Conservation (phyloP, 2,329 filamentous ascomycete species). For the Penicillium sp. region DNA sequence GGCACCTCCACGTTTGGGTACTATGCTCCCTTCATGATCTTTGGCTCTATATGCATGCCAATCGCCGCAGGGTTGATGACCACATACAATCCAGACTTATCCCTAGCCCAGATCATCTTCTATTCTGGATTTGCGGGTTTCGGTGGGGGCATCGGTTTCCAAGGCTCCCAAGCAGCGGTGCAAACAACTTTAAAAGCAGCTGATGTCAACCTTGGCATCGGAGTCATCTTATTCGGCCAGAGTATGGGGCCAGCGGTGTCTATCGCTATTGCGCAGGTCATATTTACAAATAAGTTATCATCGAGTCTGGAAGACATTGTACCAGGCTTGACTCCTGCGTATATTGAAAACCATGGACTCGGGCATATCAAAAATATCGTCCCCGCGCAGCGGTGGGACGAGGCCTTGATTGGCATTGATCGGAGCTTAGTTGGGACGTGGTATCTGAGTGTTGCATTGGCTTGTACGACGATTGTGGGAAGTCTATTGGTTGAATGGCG, state of each 20-base stretch:
- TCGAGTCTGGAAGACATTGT: slow-evolving; percentile 16
- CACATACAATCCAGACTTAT: slow-evolving; percentile 27
- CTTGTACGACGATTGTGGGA: slow-evolving; percentile 27
- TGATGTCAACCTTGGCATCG: slow-evolving; percentile 32
- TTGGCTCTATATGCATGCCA: slow-evolving; percentile 35
- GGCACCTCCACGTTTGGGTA: slow-evolving; percentile 32
- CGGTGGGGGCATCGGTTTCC: slow-evolving; percentile 35
- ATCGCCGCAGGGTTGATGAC: slow-evolving; percentile 39
- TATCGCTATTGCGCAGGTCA: slow-evolving; percentile 55
- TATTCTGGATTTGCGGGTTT: slow-evolving; percentile 34
- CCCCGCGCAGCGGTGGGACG: slow-evolving; percentile 6
- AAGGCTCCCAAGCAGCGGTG: slow-evolving; percentile 32
- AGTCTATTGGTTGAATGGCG: slow-evolving; percentile 31
- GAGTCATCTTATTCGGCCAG: slow-evolving; percentile 40
- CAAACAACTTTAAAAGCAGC: slow-evolving; percentile 30
- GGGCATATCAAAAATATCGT: slow-evolving; percentile 22
- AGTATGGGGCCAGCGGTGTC: slow-evolving; percentile 50
- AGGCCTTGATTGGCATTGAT: slow-evolving; percentile 26
- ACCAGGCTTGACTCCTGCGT: slow-evolving; percentile 15
- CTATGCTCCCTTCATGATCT: slow-evolving; percentile 40
- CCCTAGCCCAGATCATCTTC: slow-evolving; percentile 29
- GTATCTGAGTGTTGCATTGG: slow-evolving; percentile 26
- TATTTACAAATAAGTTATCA: slow-evolving; percentile 54
- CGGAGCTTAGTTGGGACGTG: slow-evolving; percentile 23
- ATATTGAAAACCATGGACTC: slow-evolving; percentile 22